A percentile compares a stretch with the other conserved stretches of the same genome.
Evolutionary conservation across 1,284 basidiomycete species (phyloP).

Genomic region (Melampsora larici-populina): DNA sequence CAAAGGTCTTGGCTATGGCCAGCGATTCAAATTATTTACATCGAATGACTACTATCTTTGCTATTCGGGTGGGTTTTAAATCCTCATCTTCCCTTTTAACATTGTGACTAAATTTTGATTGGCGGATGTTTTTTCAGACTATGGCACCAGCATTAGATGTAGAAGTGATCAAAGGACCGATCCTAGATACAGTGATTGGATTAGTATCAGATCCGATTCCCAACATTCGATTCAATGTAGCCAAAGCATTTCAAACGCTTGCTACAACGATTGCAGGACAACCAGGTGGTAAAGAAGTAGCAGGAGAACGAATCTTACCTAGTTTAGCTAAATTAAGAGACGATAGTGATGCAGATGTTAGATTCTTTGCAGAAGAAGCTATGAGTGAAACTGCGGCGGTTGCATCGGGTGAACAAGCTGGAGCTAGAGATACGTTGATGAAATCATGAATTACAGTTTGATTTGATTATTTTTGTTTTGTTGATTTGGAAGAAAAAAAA

Average conservation of each 20-base stretch:
- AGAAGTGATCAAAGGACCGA: conserved; percentile 77
- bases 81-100: neutral
- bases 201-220: conserved; percentile 90
- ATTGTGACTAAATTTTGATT: conserved; percentile 43
- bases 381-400: conserved; percentile 47
- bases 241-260: conserved; percentile 80
- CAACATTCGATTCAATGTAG: conserved; percentile 98
- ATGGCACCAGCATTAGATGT: conserved; percentile 88
- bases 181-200: conserved; percentile 78
- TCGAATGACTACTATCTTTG: conserved; percentile 98
- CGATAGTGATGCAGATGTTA: conserved; percentile 91
- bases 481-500: neutral
- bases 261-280: conserved; percentile 66
- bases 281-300: conserved; percentile 71
- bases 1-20: conserved; percentile 97
- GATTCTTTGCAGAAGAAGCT: conserved; percentile 62
- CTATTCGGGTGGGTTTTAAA: conserved; percentile 75
- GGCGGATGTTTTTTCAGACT: conserved; percentile 61
- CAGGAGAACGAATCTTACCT: conserved; percentile 72
- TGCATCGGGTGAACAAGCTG: conserved; percentile 41
- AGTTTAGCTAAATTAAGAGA: conserved; percentile 80
- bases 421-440: conserved; percentile 42
- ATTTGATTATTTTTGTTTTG: neutral
- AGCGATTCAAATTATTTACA: conserved; percentile 96
- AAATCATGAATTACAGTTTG: conserved; percentile 13